Percentiles rank a stretch among this genome's conserved stretches.
Evolutionary conservation across 2,329 filamentous ascomycete species (phyloP).

Genomic region (Juglanconis oblonga): DNA sequence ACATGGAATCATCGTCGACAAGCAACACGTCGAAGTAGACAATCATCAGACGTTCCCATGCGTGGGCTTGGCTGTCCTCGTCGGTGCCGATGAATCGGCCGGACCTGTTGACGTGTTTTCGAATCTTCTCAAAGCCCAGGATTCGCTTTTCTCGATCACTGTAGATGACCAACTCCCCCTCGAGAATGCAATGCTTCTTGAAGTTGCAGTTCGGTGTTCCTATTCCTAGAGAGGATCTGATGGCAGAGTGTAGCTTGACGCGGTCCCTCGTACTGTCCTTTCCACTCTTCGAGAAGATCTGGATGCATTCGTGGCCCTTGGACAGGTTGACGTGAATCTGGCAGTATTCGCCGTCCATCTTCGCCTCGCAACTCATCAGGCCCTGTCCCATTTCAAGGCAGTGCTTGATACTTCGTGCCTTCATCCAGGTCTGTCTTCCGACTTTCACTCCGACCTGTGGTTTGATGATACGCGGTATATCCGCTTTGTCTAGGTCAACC

Average conservation of each 20-base stretch:
- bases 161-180: constrained; percentile 81
- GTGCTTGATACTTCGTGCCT: constrained; percentile 70
- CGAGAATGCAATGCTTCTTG: constrained; percentile 67
- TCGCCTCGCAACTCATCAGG: constrained; percentile 72
- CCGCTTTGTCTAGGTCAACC: constrained; percentile 9
- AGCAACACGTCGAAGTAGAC: constrained; percentile 59
- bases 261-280: constrained; percentile 82
- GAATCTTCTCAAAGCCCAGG: constrained; percentile 75
- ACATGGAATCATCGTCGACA: constrained; percentile 50
- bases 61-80: constrained; percentile 61
- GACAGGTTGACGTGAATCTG: constrained; percentile 77
- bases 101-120: constrained; percentile 74
- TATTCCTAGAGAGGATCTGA: constrained; percentile 64
- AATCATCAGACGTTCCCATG: constrained; percentile 58
- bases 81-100: constrained; percentile 66
- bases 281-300: constrained; percentile 89
- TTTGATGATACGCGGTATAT: constrained; percentile 37
- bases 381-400: constrained; percentile 63
- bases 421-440: constrained; percentile 61
- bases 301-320: constrained; percentile 54
- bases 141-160: constrained; percentile 64
- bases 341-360: constrained; percentile 87
- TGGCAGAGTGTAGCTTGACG: constrained; percentile 39
- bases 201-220: constrained; percentile 57
- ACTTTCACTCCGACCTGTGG: constrained; percentile 62